Evolutionary conservation across 2,329 filamentous ascomycete species (phyloP).

Genomic region (Fusarium oligoseptatum): DNA sequence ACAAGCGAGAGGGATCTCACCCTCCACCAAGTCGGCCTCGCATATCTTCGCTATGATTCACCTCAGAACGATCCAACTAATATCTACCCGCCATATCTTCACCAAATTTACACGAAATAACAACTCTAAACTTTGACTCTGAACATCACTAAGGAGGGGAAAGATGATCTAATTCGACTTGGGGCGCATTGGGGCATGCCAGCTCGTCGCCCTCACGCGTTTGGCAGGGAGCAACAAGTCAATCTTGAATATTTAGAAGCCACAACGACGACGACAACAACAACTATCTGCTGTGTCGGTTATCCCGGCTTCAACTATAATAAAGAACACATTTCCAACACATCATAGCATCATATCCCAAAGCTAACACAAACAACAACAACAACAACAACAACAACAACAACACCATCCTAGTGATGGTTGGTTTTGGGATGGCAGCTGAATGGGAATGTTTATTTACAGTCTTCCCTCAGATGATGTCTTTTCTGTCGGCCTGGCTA

Average conservation of each 20-base stretch:
- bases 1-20: constrained; percentile 20
- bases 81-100: neutral
- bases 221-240: constrained; percentile 14
- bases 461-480: constrained; percentile 13
- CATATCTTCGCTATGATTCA: constrained; percentile 14
- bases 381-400: neutral
- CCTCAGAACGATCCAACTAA: neutral
- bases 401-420: neutral
- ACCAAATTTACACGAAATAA: constrained; percentile 1
- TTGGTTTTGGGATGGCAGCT: constrained; percentile 24
- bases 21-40: constrained; percentile 35
- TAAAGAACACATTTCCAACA: no score
- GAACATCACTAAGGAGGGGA: constrained; percentile 8
- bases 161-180: neutral
- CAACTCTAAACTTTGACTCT: constrained; percentile 10
- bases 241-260: constrained; percentile 6
- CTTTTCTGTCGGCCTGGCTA: constrained; percentile 27
- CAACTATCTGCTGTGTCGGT: no score
- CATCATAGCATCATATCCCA: no score
- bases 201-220: constrained; percentile 18
- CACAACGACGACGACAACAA: neutral
- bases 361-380: no score
- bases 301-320: no score
- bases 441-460: constrained; percentile 25
- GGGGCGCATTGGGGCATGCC: constrained; percentile 2